Conservation (phyloP, 345 rosid genomes). For the Citrus medica region DNA sequence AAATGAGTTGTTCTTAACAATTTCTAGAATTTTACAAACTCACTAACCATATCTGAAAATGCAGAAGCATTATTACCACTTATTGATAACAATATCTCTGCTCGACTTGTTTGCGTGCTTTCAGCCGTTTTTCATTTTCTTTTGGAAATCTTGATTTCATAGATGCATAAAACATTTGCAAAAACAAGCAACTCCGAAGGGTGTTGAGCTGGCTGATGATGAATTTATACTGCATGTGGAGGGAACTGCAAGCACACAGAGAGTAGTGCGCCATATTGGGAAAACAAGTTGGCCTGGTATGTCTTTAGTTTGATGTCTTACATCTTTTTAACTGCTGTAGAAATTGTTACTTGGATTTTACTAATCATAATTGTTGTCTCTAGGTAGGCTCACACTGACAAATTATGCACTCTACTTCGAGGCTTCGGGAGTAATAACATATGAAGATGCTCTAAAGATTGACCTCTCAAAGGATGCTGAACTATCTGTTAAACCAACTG, state of each 20-base stretch:
- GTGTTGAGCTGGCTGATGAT: conserved; percentile 69
- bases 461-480: conserved; percentile 58
- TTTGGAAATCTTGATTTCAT: neutral
- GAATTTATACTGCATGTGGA: conserved; percentile 88
- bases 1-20: neutral
- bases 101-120: neutral
- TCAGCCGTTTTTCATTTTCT: neutral
- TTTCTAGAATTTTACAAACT: neutral
- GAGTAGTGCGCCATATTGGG: conserved; percentile 83
- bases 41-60: neutral
- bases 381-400: conserved; percentile 88
- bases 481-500: conserved; percentile 52
- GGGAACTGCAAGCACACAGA: conserved; percentile 77
- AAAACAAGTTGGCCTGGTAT: conserved; percentile 92
- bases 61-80: neutral
- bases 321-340: neutral
- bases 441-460: conserved; percentile 81
- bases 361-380: conserved; percentile 10
- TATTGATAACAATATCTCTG: neutral
- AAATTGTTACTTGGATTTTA: neutral
- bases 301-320: neutral
- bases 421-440: conserved; percentile 67
- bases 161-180: conserved; percentile 78
- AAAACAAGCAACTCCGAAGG: conserved; percentile 68
- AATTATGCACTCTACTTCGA: conserved; percentile 92